phyloP scores from a whole-genome alignment of 2,329 filamentous ascomycete genomes.

The Talaromyces amestolkiae region DNA sequence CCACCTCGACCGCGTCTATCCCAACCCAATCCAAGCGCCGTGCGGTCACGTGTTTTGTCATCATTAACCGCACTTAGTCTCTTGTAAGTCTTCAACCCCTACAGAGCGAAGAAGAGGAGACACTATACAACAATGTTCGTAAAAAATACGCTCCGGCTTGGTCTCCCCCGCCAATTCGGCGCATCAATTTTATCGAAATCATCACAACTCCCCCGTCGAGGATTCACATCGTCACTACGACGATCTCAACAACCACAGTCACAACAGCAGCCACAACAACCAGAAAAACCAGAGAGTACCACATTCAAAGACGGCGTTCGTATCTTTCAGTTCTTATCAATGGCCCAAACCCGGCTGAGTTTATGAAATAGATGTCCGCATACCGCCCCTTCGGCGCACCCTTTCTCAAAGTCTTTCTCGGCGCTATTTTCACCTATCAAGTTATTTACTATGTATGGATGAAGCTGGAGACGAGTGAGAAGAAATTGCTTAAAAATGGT shows the following conservation, averaged over 20 bases:
- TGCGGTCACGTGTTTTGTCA: not conserved
- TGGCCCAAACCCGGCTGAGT: not conserved
- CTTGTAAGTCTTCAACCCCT: not conserved
- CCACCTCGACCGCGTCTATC: constrained; percentile 9
- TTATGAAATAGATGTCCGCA: constrained; percentile 34
- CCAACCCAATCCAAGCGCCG: constrained; percentile 8
- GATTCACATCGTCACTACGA: constrained; percentile 13
- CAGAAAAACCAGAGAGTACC: constrained; percentile 16
- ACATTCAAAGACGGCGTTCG: constrained; percentile 33
- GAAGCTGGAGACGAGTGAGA: constrained; percentile 48
- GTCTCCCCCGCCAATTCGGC: not conserved
- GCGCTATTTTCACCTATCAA: constrained; percentile 50
- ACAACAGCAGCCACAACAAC: constrained; percentile 1
- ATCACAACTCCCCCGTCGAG: not conserved
- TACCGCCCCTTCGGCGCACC: constrained; percentile 43
- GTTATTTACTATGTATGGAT: constrained; percentile 49
- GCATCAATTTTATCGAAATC: not conserved
- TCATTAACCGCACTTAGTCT: not conserved
- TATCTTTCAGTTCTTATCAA: not conserved
- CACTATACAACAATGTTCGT: not conserved
- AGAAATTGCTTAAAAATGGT: constrained; percentile 43
- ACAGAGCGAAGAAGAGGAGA: not conserved
- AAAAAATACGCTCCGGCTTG: not conserved
- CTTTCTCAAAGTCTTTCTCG: constrained; percentile 49
- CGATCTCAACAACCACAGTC: constrained; percentile 10